These are phyloP conservation scores for Gamsiella multidivaricata DNA, from an alignment of 192 early-diverging fungal genomes.

Conservation along the genomic window DNA sequence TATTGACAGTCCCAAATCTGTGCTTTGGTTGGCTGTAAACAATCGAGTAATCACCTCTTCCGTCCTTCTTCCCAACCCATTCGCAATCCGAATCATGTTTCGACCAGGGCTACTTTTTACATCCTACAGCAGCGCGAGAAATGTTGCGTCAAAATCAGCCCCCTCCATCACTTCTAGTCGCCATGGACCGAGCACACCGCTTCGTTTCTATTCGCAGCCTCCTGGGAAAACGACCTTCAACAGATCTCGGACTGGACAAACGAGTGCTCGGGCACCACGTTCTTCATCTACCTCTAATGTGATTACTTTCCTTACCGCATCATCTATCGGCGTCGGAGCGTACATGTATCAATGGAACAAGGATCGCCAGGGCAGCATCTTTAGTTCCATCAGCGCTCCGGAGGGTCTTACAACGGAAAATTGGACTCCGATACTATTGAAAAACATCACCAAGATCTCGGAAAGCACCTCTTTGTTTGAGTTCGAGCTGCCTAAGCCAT, in stretches of 20 bases:
- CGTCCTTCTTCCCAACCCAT: background rate
- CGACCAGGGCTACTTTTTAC: background rate
- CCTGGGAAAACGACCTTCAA: slow-evolving; percentile 29
- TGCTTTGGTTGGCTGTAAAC: background rate
- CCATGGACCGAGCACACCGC: background rate
- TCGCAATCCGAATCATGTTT: slow-evolving; percentile 2
- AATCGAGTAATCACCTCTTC: background rate
- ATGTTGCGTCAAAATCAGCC: background rate
- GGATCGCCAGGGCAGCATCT: background rate
- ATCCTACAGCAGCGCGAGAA: background rate
- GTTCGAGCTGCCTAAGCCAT: slow-evolving; percentile 62
- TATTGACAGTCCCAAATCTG: background rate
- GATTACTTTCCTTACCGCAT: slow-evolving; percentile 24
- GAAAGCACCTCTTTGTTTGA: slow-evolving; percentile 66
- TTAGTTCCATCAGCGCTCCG: background rate
- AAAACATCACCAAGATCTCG: slow-evolving; percentile 57
- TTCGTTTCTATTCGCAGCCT: slow-evolving; percentile 10
- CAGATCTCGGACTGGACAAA: background rate
- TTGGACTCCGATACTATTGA: slow-evolving; percentile 66
- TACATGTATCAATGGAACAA: slow-evolving; percentile 40
- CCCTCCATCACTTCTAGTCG: background rate
- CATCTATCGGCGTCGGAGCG: slow-evolving; percentile 15
- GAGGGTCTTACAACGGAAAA: slow-evolving; percentile 53
- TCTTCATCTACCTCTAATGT: slow-evolving; percentile 19
- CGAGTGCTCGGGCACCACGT: slow-evolving; percentile 26